Evolutionary conservation across 495 filamentous ascomycete genomes (phyloP), one percentile per base, ranked within the genome.

Genomic region (Niebla homalea): DNA sequence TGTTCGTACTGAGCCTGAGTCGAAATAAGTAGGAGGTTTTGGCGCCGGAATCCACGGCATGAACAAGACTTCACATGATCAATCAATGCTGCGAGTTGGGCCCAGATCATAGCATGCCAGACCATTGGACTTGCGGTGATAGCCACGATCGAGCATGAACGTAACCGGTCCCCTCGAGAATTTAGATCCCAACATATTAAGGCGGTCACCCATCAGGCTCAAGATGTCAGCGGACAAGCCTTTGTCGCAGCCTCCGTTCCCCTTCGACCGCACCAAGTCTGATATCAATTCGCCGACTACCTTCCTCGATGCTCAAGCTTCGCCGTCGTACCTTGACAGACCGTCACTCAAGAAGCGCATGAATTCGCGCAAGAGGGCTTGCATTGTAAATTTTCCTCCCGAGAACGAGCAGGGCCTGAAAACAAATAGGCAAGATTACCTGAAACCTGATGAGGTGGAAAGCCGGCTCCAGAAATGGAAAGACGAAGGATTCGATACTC

Each of bases 341-440:
- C 43, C 54, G 39, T 56, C 56, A n/a, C 69, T 51, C 19, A 70
- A 61, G 48, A 70, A 67, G 57, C 72, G 69, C 53, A 60, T 72
- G 0, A 62, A 63, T 41, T 90, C 84, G 82, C 80, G 76, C 50
- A 80, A 81, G 39, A 90, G 87, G 61, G 79, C 74, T 49, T 83
- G 87, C 36, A 57, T 85, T 36, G 79, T 94, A 26, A 70, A 75
- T 20, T 66, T 92, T 26, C 87, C 87, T 36, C 65, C 71, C 47
- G 77, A 85, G 56, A 82, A 85, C 58, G 71, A 79, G 52, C 67
- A n/a, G 37, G 48, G 37, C 36, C 53, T 21, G 32, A 47, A 11
- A 11, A 50, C 48, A 43, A 49, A 39, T 37, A 46, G 81, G 61
- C 77, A 76, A 60, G 64, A 55, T 36, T 66, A 74, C 15, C 64